Evolutionary conservation across 805 yeast genomes (phyloP), one percentile per base, ranked within the genome.

Genomic region (Zygosaccharomyces lentus): DNA sequence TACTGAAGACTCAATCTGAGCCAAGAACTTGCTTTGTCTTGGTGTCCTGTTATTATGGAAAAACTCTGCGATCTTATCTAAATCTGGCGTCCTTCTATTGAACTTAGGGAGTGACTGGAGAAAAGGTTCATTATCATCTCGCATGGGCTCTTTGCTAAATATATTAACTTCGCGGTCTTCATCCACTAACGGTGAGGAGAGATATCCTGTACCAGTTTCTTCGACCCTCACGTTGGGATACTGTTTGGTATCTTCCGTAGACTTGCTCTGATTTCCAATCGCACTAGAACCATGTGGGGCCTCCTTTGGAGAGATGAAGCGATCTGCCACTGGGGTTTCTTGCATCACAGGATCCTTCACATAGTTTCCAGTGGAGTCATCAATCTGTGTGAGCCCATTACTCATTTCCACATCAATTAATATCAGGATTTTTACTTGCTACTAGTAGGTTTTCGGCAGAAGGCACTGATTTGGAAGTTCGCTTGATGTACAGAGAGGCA

Each of bases 11-110:
- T 51, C 43, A 17, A 50, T 48, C 34, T 47, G 49, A 2, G 37
- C 29, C 7, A 53, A 30, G 4, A 53, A 32, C 16, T 46, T 52
- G 13, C 45, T 48, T 25, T 47, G 52, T 5, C 40, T 43, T 7
- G 59, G 52, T 2, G 59, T 48, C 23, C 44, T 52, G 17, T 51
- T 50, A 2, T 42, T 45, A 34, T 51, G 55, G 38, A 61, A 54
- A 37, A 56, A 62, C 21, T 54, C 54, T 2, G 58, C 52, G 25
- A 62, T 52, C 35, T 55, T 54, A 16, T 57, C 54, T 2, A 61
- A 39, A 43, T 60, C 58, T 2, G 65, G 67, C 7, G 67, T 59
- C 17, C 57, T 54, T 36, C 39, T 52, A 40, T 57, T 57, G 24
- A 43, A 43, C 30, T 34, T 34, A 26, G 37, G 27, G 3, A 47